Conservation (phyloP, 345 rosid species). For the Limnanthes douglasii region DNA sequence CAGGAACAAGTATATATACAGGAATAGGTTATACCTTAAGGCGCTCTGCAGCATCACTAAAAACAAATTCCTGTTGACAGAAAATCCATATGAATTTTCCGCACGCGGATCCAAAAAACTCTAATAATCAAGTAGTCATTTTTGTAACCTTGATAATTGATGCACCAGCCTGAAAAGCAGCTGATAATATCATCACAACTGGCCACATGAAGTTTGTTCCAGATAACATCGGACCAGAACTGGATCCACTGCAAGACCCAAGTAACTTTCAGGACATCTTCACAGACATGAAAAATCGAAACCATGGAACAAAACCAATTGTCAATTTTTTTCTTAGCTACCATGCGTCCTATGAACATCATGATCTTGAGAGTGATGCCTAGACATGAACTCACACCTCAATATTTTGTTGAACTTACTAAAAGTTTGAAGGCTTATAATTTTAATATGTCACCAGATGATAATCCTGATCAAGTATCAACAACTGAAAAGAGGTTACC, state of each 20-base stretch:
- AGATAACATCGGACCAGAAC: slow-evolving; percentile 39
- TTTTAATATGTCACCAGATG: too few relatives aligned
- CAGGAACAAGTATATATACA: too few relatives aligned
- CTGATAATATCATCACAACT: slow-evolving; percentile 58
- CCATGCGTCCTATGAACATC: too few relatives aligned
- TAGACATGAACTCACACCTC: too few relatives aligned
- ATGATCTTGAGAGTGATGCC: too few relatives aligned
- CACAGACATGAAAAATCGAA: too few relatives aligned
- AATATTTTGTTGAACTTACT: not conserved
- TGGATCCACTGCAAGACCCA: slow-evolving; percentile 51
- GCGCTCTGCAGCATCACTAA: slow-evolving; percentile 48
- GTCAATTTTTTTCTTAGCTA: too few relatives aligned
- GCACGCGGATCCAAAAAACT: not conserved
- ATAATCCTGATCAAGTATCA: too few relatives aligned
- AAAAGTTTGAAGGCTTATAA: too few relatives aligned
- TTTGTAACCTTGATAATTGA: slow-evolving; percentile 59
- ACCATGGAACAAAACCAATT: too few relatives aligned
- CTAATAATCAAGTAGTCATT: slow-evolving; percentile 2
- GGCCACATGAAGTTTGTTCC: slow-evolving; percentile 56
- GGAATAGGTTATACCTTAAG: slow-evolving; percentile 31
- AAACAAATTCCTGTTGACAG: slow-evolving; percentile 58
- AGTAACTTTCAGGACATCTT: slow-evolving; percentile 5
- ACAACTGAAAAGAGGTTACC: too few relatives aligned
- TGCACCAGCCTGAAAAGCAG: slow-evolving; percentile 79
- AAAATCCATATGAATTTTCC: slow-evolving; percentile 7